Percentiles rank a stretch among this genome's conserved stretches.
Evolutionary conservation across 257 asterid species (phyloP).

Genomic region (Lycium ferocissimum): DNA sequence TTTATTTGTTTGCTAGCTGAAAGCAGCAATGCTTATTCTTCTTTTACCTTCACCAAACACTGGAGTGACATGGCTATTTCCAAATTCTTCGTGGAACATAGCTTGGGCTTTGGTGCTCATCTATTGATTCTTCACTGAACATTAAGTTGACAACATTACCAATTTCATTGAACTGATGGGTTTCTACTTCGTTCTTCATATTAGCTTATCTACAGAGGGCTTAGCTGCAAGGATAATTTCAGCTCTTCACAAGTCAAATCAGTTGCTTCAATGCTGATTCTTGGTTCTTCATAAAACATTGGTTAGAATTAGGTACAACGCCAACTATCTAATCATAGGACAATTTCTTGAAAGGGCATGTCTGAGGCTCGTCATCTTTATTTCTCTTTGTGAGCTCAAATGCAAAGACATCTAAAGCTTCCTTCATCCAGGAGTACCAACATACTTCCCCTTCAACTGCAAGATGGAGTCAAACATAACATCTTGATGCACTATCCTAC

Average conservation of each 20-base stretch:
- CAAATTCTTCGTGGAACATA: not conserved
- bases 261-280: not conserved
- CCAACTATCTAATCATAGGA: not conserved
- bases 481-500: not conserved
- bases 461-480: not conserved
- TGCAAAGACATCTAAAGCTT: no score
- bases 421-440: conserved; percentile 67
- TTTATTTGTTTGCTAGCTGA: not conserved
- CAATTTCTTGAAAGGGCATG: not conserved
- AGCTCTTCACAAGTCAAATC: conserved; percentile 29
- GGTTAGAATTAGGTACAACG: not conserved
- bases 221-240: conserved; percentile 3
- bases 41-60: not conserved
- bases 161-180: not conserved
- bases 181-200: not conserved
- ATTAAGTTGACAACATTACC: not conserved
- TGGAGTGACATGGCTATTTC: not conserved
- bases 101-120: not conserved
- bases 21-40: conserved; percentile 10
- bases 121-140: not conserved
- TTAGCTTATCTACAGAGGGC: conserved; percentile 11
- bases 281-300: conserved; percentile 14
- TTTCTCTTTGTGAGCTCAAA: not conserved
- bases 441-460: conserved; percentile 74
- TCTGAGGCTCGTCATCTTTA: conserved; percentile 26